Percentiles rank a stretch among this genome's conserved stretches.
Conservation (phyloP, 495 filamentous ascomycete species). For the Penicillium egyptiacum region DNA sequence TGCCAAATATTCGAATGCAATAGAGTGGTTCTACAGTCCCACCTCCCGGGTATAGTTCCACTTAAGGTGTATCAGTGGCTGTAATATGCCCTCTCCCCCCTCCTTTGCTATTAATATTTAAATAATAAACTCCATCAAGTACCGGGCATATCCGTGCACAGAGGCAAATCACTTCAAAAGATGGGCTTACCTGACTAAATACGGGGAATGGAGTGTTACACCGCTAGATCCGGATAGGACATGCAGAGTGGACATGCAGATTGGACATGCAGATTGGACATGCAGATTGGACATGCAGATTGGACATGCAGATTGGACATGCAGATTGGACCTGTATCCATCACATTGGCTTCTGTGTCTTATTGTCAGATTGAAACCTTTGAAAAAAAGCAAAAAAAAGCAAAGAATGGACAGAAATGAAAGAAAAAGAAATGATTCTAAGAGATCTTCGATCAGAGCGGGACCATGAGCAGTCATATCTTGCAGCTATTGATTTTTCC, state of each 20-base stretch:
- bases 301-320: slow-evolving; percentile 14
- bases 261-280: slow-evolving; percentile 17
- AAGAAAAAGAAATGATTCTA: neutral
- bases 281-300: too few species aligned
- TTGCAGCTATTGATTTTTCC: neutral
- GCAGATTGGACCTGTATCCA: slow-evolving; percentile 20
- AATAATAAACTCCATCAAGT: neutral
- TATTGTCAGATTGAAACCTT: slow-evolving; percentile 3
- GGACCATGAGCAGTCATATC: slow-evolving; percentile 23
- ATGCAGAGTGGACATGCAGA: neutral
- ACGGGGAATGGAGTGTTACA: slow-evolving; percentile 22
- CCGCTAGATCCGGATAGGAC: slow-evolving; percentile 31
- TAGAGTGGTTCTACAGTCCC: slow-evolving; percentile 21
- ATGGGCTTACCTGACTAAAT: slow-evolving; percentile 6
- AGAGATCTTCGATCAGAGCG: slow-evolving; percentile 19
- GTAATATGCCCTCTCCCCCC: neutral
- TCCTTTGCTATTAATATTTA: neutral
- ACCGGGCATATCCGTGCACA: slow-evolving; percentile 17
- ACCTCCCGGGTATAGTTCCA: slow-evolving; percentile 22
- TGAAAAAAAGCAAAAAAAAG: neutral
- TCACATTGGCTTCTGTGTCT: slow-evolving; percentile 24
- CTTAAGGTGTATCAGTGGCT: slow-evolving; percentile 11
- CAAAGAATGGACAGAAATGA: neutral
- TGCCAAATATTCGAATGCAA: slow-evolving; percentile 20
- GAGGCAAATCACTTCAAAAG: slow-evolving; percentile 15